Base-by-base conservation (phyloP, 805 yeast genomes). In the Pichia occidentalis region DNA sequence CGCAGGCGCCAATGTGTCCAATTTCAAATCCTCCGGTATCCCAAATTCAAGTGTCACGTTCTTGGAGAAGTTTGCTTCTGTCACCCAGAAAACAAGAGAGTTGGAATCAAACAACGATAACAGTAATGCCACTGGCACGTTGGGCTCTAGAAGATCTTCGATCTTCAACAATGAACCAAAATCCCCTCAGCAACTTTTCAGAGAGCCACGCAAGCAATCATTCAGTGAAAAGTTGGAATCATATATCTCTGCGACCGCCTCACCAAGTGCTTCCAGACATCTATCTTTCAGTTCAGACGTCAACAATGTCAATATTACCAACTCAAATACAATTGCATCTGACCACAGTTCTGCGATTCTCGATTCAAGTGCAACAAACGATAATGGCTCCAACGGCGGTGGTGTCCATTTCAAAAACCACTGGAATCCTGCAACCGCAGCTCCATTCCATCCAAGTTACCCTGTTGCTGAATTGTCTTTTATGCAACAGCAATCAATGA, bases 51-150 rank as follows among this genome's bases (percentile, higher is more conserved):
- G 36, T 7, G 61, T 67, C 14, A 64, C 73, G 34, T 79, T 79
- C 50, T 60, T 79, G 44, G 79, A 75, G 45, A 77, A 77, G 57
- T 79, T 79, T 50, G 64, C 80, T 6, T 63, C 75, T 2, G 80
- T 79, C 13, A 80, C 82, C 6, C 85, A 79, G 40, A 80, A 81
- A 33, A 79, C 86, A 0, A 65, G 81, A 49, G 86, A 79, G 47
- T 65, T 77, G 31, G 85, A 78, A 48, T 40, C 46, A 13, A 45
- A 37, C 12, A 32, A 24, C n/a, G 18, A 18, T 22, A 24, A 34
- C 17, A 36, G 40, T 8, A 55, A 55, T n/a, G 58, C 65, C 37
- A 53, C 57, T 16, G n/a, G n/a, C n/a, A n/a, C n/a, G n/a, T 57
- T 61, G 12, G 56, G 57, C n/a, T 61, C 69, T 4, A 67, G 81